Percentiles rank a stretch among this genome's conserved stretches.
phyloP scores from a whole-genome alignment of 2,329 filamentous ascomycete species.

The Aaosphaeria pasadenensis region DNA sequence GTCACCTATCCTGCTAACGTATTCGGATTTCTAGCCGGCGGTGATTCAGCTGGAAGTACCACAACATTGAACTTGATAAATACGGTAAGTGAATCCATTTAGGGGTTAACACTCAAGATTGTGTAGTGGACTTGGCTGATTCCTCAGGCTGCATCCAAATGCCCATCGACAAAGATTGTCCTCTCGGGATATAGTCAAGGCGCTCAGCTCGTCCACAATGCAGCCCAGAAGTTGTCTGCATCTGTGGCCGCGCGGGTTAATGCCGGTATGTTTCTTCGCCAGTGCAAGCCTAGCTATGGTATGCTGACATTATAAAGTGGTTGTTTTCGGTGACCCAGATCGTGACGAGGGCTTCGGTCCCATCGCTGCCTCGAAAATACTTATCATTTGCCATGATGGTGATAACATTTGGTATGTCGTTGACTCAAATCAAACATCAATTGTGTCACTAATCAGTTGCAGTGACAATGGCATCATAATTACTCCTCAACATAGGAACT shows the following conservation, averaged over 20 bases:
- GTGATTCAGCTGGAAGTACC: slow-evolving; percentile 42
- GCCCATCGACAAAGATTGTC: slow-evolving; percentile 28
- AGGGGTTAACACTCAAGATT: slow-evolving; percentile 12
- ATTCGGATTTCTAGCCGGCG: slow-evolving; percentile 46
- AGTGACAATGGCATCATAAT: slow-evolving; percentile 14
- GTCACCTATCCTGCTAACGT: slow-evolving; percentile 50
- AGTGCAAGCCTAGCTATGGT: neutral
- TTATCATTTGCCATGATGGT: slow-evolving; percentile 34
- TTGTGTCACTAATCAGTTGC: neutral
- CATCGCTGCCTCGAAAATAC: slow-evolving; percentile 15
- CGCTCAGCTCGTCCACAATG: slow-evolving; percentile 45
- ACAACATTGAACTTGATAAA: slow-evolving; percentile 42
- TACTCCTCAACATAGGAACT: slow-evolving; percentile 19
- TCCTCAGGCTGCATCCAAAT: slow-evolving; percentile 9
- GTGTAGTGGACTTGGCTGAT: slow-evolving; percentile 5
- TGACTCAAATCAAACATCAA: neutral
- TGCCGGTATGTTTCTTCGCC: slow-evolving; percentile 13
- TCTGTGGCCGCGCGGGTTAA: slow-evolving; percentile 17
- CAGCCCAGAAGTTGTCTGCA: slow-evolving; percentile 29
- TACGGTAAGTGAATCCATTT: slow-evolving; percentile 28
- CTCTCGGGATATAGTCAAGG: slow-evolving; percentile 36
- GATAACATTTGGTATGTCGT: slow-evolving; percentile 27
- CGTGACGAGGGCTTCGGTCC: slow-evolving; percentile 21
- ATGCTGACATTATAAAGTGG: slow-evolving; percentile 13
- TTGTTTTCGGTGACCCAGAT: slow-evolving; percentile 38